These are phyloP conservation scores for Mimosa bimucronata DNA, from an alignment of 306 rosid genomes.

Conservation along the genomic window DNA sequence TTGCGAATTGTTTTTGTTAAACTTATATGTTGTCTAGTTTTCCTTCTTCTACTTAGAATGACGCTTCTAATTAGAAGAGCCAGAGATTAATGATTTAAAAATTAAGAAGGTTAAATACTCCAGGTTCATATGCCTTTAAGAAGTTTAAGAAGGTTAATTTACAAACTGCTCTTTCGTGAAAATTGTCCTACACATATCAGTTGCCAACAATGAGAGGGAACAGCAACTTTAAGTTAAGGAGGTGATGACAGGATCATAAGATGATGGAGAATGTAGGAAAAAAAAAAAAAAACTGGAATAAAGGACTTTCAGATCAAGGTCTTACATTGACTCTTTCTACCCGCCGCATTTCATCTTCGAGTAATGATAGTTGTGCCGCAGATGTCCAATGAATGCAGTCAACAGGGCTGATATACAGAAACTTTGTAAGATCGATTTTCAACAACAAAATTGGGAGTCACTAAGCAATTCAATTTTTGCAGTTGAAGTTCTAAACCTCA, in stretches of 20 bases:
- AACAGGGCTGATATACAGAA: conserved; percentile 76
- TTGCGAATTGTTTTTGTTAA: conserved; percentile 2
- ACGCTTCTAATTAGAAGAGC: neutral
- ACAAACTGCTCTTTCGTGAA: conserved; percentile 2
- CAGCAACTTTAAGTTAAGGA: conserved; percentile 9
- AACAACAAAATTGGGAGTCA: conserved; percentile 9
- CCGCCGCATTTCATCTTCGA: conserved; percentile 96
- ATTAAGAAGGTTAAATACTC: neutral
- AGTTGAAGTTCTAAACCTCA: conserved; percentile 13
- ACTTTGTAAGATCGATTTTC: conserved; percentile 25
- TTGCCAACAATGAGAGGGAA: conserved; percentile 30
- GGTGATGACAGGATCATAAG: conserved; percentile 30
- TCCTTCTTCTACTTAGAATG: neutral
- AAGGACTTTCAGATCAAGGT: conserved; percentile 15
- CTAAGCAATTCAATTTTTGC: conserved; percentile 3
- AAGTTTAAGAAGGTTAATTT: neutral
- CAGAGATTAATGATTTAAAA: neutral
- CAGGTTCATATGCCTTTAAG: neutral
- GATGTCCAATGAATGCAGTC: conserved; percentile 99
- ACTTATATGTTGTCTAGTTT: neutral
- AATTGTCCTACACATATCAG: conserved; percentile 19
- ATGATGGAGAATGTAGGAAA: neutral
- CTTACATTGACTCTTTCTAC: conserved; percentile 97
- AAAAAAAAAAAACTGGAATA: conserved; percentile 12
- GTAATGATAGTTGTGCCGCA: conserved; percentile 89